These are phyloP conservation scores for Ophiostoma sp. DNA, from an alignment of 2,329 filamentous ascomycete species.

Conservation along the genomic window DNA sequence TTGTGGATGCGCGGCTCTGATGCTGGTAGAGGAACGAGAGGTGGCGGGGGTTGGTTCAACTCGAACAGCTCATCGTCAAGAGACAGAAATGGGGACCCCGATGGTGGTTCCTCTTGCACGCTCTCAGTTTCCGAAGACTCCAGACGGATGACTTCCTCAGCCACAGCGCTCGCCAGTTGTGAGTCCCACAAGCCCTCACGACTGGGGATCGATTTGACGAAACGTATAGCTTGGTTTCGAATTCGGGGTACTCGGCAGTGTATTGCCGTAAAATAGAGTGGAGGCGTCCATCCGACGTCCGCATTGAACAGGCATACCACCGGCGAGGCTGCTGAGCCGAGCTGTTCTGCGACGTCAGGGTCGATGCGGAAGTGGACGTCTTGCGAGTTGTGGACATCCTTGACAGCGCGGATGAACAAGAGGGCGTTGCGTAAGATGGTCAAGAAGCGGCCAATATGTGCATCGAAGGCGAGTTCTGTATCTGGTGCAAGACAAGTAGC, in stretches of 20 bases:
- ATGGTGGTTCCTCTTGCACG: neutral
- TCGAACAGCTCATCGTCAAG: neutral
- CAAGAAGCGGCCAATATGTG: neutral
- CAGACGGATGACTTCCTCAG: neutral
- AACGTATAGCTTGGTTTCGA: neutral
- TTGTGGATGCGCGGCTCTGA: neutral
- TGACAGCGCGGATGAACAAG: neutral
- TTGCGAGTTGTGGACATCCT: constrained; percentile 13
- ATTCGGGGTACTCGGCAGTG: neutral
- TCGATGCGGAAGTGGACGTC: neutral
- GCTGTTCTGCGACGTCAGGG: neutral
- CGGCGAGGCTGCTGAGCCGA: neutral
- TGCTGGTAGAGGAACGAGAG: neutral
- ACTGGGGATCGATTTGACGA: constrained; percentile 3
- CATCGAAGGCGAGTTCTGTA: constrained; percentile 3
- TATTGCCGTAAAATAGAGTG: constrained; percentile 13
- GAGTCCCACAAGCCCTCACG: constrained; percentile 15
- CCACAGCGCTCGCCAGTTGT: neutral
- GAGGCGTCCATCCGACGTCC: constrained; percentile 7
- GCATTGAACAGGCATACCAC: neutral
- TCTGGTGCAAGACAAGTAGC: neutral
- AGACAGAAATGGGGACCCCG: neutral
- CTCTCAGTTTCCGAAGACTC: neutral
- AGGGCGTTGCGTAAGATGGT: neutral
- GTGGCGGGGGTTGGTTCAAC: neutral